A percentile compares a stretch with the other conserved stretches of the same genome.
Evolutionary conservation across 2,329 filamentous ascomycete genomes (phyloP).

Genomic region (Colletotrichum somersetense): DNA sequence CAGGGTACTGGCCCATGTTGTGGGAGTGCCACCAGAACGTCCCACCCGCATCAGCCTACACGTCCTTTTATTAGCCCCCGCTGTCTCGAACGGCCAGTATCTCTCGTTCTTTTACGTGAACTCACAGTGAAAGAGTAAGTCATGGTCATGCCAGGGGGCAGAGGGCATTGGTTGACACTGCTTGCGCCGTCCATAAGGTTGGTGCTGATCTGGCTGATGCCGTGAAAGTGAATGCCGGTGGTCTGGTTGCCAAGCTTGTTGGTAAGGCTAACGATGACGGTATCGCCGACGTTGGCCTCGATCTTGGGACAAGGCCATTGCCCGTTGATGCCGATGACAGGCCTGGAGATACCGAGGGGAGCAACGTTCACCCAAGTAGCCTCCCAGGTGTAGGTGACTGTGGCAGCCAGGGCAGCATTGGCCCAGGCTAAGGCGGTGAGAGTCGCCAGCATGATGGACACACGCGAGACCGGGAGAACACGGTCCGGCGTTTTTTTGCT

Average conservation of each 20-base stretch:
- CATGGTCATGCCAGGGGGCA: conserved; percentile 65
- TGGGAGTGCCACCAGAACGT: conserved; percentile 73
- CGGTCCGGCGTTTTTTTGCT: conserved; percentile 13
- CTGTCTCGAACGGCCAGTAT: background rate
- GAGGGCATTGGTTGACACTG: conserved; percentile 66
- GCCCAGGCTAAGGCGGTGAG: conserved; percentile 43
- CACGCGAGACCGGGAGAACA: conserved; percentile 14
- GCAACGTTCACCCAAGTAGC: conserved; percentile 56
- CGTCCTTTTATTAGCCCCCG: background rate
- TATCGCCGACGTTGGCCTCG: conserved; percentile 64
- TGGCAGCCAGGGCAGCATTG: conserved; percentile 46
- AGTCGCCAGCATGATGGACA: conserved; percentile 25
- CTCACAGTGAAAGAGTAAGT: conserved; percentile 65
- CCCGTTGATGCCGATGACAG: conserved; percentile 68
- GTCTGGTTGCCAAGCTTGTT: conserved; percentile 67
- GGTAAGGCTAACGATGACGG: conserved; percentile 60
- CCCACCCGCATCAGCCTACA: conserved; percentile 52
- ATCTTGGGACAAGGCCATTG: conserved; percentile 72
- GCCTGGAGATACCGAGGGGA: conserved; percentile 53
- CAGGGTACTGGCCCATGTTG: conserved; percentile 73
- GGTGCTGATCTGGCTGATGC: conserved; percentile 66
- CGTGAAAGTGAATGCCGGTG: conserved; percentile 70
- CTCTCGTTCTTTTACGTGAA: background rate
- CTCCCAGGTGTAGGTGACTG: conserved; percentile 55
- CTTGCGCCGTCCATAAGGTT: conserved; percentile 70